A percentile compares a stretch with the other conserved stretches of the same genome.
phyloP scores from a whole-genome alignment of 176 grass and related monocot species.

The Oryza nivara region DNA sequence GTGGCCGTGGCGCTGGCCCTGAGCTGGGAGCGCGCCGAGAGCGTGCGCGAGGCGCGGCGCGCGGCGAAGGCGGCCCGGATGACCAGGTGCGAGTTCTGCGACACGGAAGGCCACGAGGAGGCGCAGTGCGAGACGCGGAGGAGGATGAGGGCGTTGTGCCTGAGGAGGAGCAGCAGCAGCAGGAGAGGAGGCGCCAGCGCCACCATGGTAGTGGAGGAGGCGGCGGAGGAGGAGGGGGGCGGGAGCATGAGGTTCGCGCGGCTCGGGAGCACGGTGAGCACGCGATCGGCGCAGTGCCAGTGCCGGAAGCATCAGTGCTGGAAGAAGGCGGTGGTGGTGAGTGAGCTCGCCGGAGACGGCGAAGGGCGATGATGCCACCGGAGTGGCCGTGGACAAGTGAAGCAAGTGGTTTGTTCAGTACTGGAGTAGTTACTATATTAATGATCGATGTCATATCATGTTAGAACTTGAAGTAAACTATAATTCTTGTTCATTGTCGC shows the following conservation, averaged over 20 bases:
- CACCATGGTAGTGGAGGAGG: neutral
- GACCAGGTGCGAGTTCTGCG: constrained; percentile 52
- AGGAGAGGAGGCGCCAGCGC: neutral
- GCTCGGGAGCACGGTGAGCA: constrained; percentile 47
- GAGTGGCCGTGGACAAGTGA: constrained; percentile 13
- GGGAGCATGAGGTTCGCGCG: constrained; percentile 25
- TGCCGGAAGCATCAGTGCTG: constrained; percentile 70
- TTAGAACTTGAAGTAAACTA: neutral
- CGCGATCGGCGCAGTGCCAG: constrained; percentile 54
- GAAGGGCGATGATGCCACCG: neutral
- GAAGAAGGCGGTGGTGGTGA: constrained; percentile 41
- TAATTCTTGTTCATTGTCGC: neutral
- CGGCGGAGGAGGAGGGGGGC: constrained; percentile 30
- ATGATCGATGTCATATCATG: neutral
- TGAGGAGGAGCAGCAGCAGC: constrained; percentile 29
- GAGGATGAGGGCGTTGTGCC: constrained; percentile 54
- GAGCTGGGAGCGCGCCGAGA: constrained; percentile 58
- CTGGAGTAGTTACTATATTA: neutral
- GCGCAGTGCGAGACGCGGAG: constrained; percentile 38
- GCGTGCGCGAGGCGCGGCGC: constrained; percentile 48
- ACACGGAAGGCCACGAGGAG: constrained; percentile 40
- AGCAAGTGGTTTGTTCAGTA: neutral
- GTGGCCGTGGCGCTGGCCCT: constrained; percentile 58
- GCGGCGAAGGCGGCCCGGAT: constrained; percentile 21
- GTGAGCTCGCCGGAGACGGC: neutral